Evolutionary conservation across 2,329 filamentous ascomycete species (phyloP).

Genomic region (Colletotrichum theobromicola): DNA sequence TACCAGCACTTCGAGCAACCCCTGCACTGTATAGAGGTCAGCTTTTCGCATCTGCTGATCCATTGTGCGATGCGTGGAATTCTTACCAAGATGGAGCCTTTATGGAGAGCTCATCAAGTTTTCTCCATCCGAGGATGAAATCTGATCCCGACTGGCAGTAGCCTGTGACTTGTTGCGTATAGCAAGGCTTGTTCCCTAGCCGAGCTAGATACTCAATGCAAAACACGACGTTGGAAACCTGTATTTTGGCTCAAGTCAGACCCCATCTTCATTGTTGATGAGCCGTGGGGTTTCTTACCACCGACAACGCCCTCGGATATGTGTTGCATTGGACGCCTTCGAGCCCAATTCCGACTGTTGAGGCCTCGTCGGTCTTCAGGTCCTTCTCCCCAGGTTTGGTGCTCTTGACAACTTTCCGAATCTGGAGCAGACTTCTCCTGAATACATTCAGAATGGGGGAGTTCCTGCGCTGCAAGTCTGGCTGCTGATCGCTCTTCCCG

Average conservation of each 20-base stretch:
- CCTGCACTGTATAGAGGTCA: background rate
- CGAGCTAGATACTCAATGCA: background rate
- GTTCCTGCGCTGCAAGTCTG: background rate
- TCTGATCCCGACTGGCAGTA: background rate
- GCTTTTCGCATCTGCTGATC: background rate
- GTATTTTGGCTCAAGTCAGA: background rate
- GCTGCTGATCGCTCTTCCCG: background rate
- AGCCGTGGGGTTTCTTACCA: background rate
- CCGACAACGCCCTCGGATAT: background rate
- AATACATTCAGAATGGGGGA: background rate
- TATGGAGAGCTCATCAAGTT: background rate
- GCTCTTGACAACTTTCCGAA: background rate
- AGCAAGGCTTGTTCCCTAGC: background rate
- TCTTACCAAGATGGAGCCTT: background rate
- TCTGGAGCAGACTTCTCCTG: background rate
- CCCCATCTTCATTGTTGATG: background rate
- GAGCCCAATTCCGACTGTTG: background rate
- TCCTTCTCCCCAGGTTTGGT: background rate
- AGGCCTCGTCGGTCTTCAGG: background rate
- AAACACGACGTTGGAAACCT: background rate
- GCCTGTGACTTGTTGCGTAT: background rate
- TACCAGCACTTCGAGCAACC: background rate
- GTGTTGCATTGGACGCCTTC: background rate
- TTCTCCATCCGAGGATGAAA: constrained; percentile 6
- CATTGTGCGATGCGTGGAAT: background rate